Evolutionary conservation across 306 rosid species (phyloP), one percentile per base, ranked within the genome.

Genomic region (Fragaria ananassa): DNA sequence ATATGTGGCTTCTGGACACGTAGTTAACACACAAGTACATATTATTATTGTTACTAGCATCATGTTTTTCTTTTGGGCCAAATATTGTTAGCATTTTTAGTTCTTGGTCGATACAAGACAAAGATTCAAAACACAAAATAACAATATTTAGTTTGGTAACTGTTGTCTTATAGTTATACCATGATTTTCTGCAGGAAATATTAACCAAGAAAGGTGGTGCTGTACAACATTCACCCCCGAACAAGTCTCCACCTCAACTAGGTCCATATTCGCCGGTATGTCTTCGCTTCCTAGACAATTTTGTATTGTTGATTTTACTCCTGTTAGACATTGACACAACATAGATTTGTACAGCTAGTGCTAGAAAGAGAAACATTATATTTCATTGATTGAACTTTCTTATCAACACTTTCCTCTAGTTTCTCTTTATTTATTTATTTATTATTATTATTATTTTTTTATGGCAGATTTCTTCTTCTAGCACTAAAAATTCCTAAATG

Each of bases 181-280:
- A 47, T 75, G 71, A 74, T 76, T 41, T n/a, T 85, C 25, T 79
- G 80, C 85, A 95, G 98, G 97, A 88, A 79, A 83, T 95, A 72
- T 79, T 92, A 67, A 88, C 93, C 34, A 84, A 75, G 79, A 95
- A 95, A 85, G 64, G 96, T 27, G 98, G 98, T 5, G 96, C 97
- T 25, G 97, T 95, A 27, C 97, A 92, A 88, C 84, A 95, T 70
- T 92, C 97, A 78, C 98, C 98, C 42, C 89, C 93, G 0, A 90
- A 95, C 51, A 95, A 91, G 83, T 78, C 86, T 78, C 89, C 87
- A 78, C 93, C 84, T 1, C 91, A 86, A 82, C 93, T 86, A 41
- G 83, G 93, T 77, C 98, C 98, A 77, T 95, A 97, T 95, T 95
- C 97, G 11, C 98, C 97, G 92, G 97, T 95, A 87, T 56, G 91